Evolutionary conservation across 345 rosid species (phyloP).

Genomic region (Angophora floribunda): DNA sequence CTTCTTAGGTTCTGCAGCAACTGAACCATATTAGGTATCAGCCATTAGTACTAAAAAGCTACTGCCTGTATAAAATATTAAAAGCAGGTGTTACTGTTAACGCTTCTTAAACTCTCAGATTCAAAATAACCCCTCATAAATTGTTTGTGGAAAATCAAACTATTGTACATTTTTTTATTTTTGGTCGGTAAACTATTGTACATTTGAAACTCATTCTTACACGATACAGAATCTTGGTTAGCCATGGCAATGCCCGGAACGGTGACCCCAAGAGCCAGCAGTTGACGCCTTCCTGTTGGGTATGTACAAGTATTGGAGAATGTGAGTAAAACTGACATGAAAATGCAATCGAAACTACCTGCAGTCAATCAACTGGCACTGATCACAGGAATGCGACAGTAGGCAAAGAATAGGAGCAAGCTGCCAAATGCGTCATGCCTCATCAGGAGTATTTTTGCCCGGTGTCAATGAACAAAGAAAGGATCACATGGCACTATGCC

Average conservation of each 20-base stretch:
- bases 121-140: neutral
- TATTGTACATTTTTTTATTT: neutral
- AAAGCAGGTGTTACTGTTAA: neutral
- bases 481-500: neutral
- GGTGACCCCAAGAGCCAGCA: slow-evolving; percentile 45
- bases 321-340: neutral
- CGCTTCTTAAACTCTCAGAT: neutral
- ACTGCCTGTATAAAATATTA: neutral
- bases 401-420: neutral
- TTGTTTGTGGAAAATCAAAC: neutral
- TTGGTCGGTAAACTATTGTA: too few relatives aligned
- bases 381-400: neutral
- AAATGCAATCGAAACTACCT: neutral
- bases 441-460: neutral
- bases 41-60: neutral
- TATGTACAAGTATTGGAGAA: slow-evolving; percentile 16
- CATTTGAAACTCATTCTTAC: slow-evolving; percentile 24
- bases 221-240: slow-evolving; percentile 42
- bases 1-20: slow-evolving; percentile 92
- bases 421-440: neutral
- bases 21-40: slow-evolving; percentile 87
- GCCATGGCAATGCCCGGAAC: slow-evolving; percentile 55
- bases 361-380: neutral
- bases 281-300: slow-evolving; percentile 50
- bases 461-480: neutral